Evolutionary conservation across 164 flowering plant genomes (phyloP).

Genomic region (Brasenia schreberi): DNA sequence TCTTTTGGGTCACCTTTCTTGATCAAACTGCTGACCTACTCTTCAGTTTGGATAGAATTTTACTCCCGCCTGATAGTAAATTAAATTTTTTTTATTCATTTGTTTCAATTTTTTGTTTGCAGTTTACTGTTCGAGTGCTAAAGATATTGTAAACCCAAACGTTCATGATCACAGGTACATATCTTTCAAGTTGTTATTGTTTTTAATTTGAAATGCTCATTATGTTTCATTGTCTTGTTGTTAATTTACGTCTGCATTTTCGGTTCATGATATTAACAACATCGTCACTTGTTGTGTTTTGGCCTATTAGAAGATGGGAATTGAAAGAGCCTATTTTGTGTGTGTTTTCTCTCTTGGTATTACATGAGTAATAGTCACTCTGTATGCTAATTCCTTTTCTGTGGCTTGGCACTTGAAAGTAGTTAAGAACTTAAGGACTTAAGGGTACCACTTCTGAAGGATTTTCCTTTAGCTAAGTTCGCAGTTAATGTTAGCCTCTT

Average conservation of each 20-base stretch:
- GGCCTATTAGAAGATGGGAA: too few relatives aligned
- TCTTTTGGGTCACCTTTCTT: background rate
- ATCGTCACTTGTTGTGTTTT: background rate
- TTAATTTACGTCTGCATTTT: too few relatives aligned
- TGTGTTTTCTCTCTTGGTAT: too few relatives aligned
- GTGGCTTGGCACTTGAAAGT: background rate
- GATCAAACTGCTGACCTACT: background rate
- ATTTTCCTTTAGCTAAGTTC: background rate
- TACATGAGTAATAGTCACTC: too few relatives aligned
- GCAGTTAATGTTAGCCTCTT: background rate
- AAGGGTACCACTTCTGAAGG: too few relatives aligned
- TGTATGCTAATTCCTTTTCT: background rate
- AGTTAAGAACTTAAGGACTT: too few relatives aligned
- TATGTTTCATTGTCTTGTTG: background rate
- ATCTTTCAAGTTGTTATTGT: background rate
- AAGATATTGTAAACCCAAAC: slow-evolving; percentile 11
- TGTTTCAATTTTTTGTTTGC: background rate
- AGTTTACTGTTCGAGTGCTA: slow-evolving; percentile 13
- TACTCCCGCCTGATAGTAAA: too few relatives aligned
- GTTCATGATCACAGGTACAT: slow-evolving; percentile 20
- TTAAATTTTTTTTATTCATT: background rate
- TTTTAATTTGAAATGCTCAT: background rate
- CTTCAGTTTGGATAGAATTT: background rate
- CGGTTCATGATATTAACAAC: background rate
- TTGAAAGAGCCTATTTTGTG: too few relatives aligned